Evolutionary conservation across 331 rosid genomes (phyloP).

Genomic region (Malus hybrid): DNA sequence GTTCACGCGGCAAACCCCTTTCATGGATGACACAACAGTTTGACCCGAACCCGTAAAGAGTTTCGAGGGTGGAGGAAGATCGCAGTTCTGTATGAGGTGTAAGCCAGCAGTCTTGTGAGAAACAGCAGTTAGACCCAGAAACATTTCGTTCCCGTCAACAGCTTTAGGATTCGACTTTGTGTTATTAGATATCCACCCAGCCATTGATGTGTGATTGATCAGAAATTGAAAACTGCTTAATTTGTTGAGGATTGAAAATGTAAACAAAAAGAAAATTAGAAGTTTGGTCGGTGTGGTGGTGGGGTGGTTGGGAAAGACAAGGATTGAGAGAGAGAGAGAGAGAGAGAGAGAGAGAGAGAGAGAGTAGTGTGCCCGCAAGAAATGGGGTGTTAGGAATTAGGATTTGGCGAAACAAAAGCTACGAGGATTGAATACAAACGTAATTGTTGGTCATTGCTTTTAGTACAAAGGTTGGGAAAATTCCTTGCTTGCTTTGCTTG

Average conservation of each 20-base stretch:
- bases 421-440: no score
- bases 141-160: slow-evolving; percentile 23
- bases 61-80: slow-evolving; percentile 91
- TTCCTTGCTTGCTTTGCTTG: slow-evolving; percentile 25
- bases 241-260: no score
- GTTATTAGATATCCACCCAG: slow-evolving; percentile 31
- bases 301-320: background rate
- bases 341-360: background rate
- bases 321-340: background rate
- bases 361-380: slow-evolving; percentile 3
- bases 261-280: no score
- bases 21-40: slow-evolving; percentile 35
- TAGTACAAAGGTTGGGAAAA: background rate
- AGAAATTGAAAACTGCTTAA: no score
- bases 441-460: slow-evolving; percentile 1
- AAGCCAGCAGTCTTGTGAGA: slow-evolving; percentile 33
- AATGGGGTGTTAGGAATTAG: background rate
- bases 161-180: slow-evolving; percentile 22
- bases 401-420: background rate
- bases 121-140: slow-evolving; percentile 31
- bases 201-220: slow-evolving; percentile 28
- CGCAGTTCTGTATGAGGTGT: slow-evolving; percentile 82
- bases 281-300: no score
- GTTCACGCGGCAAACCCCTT: slow-evolving; percentile 11
- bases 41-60: slow-evolving; percentile 43